Evolutionary conservation across 768 basidiomycete genomes (phyloP).

Genomic region (Plicaturopsis crispa): DNA sequence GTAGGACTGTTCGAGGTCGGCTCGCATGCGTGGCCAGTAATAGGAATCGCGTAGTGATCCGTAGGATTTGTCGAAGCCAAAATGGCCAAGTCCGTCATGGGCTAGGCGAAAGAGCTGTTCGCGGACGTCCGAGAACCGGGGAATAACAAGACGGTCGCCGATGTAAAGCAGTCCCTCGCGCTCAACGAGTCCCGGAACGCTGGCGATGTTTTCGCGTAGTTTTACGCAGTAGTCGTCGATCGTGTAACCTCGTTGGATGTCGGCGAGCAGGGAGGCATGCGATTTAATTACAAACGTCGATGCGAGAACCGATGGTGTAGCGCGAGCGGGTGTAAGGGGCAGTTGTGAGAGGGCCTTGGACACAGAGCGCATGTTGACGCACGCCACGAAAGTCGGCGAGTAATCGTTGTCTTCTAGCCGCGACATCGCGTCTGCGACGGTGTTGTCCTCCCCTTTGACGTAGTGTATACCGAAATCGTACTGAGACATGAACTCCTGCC

Average conservation of each 20-base stretch:
- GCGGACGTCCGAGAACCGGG: too few relatives aligned
- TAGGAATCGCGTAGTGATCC: constrained; percentile 13
- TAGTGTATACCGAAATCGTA: constrained; percentile 21
- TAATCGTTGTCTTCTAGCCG: constrained; percentile 14
- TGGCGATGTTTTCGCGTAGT: constrained; percentile 2
- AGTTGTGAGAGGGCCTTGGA: too few relatives aligned
- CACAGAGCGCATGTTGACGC: too few relatives aligned
- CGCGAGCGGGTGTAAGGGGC: too few relatives aligned
- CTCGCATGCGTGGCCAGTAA: constrained; percentile 28
- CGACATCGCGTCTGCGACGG: constrained; percentile 23
- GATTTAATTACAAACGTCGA: not conserved
- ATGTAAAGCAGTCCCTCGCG: constrained; percentile 18
- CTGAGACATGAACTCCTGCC: constrained; percentile 24
- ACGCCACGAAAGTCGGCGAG: too few relatives aligned
- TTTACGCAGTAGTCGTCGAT: constrained; percentile 6
- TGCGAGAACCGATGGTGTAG: not conserved
- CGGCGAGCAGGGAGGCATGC: not conserved
- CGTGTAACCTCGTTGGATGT: constrained; percentile 3
- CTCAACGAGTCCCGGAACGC: too few relatives aligned
- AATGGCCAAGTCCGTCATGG: constrained; percentile 23
- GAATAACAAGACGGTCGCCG: constrained; percentile 12
- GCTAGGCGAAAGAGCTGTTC: constrained; percentile 17
- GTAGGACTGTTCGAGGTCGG: constrained; percentile 19
- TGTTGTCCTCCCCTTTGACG: constrained; percentile 22
- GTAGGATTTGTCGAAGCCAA: constrained; percentile 25